Evolutionary conservation across 75 land plant genomes (phyloP).

Genomic region (Selaginella moellendorffii): DNA sequence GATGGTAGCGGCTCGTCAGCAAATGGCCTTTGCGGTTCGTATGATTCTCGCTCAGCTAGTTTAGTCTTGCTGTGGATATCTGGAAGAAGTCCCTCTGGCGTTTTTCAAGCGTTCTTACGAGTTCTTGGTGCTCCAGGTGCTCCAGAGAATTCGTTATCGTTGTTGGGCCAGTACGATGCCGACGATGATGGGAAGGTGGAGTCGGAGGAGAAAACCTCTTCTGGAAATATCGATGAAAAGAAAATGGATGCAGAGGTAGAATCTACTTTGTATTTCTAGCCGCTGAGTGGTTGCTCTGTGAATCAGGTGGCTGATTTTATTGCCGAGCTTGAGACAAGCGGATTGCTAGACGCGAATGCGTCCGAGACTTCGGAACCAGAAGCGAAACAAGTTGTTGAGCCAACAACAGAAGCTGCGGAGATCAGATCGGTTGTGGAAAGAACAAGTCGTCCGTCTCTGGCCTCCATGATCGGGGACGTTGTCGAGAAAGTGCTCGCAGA

Average conservation of each 20-base stretch:
- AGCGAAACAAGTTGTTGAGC: conserved; percentile 11
- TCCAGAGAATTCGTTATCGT: conserved; percentile 49
- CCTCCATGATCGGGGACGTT: neutral
- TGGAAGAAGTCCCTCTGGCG: no score
- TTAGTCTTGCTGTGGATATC: conserved; percentile 8
- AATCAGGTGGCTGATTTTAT: conserved; percentile 30
- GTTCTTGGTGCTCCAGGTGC: conserved; percentile 42
- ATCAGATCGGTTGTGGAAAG: no score
- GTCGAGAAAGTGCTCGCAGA: conserved; percentile 12
- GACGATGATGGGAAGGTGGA: conserved; percentile 44
- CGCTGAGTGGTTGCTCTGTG: neutral
- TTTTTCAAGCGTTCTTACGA: no score
- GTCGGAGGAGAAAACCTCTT: conserved; percentile 10
- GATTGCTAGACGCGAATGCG: conserved; percentile 13
- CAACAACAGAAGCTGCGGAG: conserved; percentile 1
- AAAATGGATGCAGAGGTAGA: neutral
- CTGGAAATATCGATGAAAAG: neutral
- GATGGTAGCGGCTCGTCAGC: conserved; percentile 33
- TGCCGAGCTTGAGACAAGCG: conserved; percentile 29
- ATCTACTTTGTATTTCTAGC: conserved; percentile 21
- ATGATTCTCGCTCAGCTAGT: conserved; percentile 53
- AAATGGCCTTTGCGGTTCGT: conserved; percentile 54
- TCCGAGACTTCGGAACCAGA: neutral
- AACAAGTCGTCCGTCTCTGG: no score
- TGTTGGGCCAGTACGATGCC: conserved; percentile 90